phyloP scores from a whole-genome alignment of 345 rosid genomes.

The Barbarea vulgaris region DNA sequence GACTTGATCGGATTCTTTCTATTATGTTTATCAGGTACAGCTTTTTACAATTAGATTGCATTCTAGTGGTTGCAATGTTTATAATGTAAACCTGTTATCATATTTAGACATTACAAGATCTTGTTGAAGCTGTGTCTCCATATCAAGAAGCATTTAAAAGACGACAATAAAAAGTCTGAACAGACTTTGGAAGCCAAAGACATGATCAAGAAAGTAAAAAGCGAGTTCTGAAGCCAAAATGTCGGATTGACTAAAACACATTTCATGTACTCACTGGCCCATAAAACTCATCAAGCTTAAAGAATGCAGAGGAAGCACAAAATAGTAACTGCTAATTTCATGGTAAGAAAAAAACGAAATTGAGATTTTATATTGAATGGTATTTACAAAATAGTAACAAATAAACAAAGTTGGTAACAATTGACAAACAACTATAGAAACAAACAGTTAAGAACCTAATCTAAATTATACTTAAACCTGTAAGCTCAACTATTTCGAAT shows the following conservation, averaged over 20 bases:
- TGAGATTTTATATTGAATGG: neutral
- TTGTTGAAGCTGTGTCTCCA: slow-evolving; percentile 54
- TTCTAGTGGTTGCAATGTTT: neutral
- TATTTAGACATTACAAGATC: slow-evolving; percentile 64
- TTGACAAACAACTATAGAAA: neutral
- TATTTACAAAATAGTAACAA: neutral
- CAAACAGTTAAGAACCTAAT: neutral
- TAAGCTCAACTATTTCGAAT: neutral
- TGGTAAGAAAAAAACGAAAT: neutral
- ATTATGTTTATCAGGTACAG: slow-evolving; percentile 68
- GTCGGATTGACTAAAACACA: slow-evolving; percentile 69
- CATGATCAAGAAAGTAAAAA: too few relatives aligned
- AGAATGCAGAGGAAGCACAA: neutral
- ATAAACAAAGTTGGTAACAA: neutral
- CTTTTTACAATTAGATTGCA: neutral
- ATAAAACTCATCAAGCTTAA: slow-evolving; percentile 61
- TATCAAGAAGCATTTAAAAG: slow-evolving; percentile 42
- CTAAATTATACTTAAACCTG: neutral
- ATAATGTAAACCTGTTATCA: neutral
- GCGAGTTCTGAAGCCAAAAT: too few relatives aligned
- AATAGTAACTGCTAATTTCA: neutral
- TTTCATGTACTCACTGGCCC: slow-evolving; percentile 63
- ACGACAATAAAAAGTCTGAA: slow-evolving; percentile 27
- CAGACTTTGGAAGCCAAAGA: too few relatives aligned
- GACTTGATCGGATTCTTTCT: slow-evolving; percentile 56